Evolutionary conservation across 1,284 basidiomycete genomes (phyloP).

Genomic region (Lentinula novae-zelandiae): DNA sequence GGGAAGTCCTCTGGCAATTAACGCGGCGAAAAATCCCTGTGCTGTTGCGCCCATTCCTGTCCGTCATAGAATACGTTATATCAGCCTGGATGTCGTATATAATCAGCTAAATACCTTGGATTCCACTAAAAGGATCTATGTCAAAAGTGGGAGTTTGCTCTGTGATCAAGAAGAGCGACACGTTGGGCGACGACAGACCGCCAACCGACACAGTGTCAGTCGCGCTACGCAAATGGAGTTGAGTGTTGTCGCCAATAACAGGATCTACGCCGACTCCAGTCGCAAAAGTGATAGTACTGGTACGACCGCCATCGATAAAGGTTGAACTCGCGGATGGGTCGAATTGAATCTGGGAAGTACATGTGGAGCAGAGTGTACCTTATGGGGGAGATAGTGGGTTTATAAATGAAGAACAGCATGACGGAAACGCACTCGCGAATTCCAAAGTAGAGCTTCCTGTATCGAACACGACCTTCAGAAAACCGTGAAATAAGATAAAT

Average conservation of each 20-base stretch:
- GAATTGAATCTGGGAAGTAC: conserved; percentile 43
- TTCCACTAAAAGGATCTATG: conserved; percentile 50
- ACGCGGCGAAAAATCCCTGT: conserved; percentile 44
- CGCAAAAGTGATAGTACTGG: conserved; percentile 40
- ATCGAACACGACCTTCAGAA: conserved; percentile 45
- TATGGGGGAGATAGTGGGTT: conserved; percentile 5
- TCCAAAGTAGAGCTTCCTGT: conserved; percentile 48
- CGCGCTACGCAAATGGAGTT: conserved; percentile 9
- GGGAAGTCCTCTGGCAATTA: conserved; percentile 45
- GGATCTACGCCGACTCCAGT: conserved; percentile 58
- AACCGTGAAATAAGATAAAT: background rate
- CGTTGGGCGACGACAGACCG: conserved; percentile 13
- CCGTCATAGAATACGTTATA: background rate
- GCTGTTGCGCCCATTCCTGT: conserved; percentile 44
- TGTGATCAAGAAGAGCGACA: conserved; percentile 17
- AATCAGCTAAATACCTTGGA: conserved; percentile 33
- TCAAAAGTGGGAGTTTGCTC: conserved; percentile 17
- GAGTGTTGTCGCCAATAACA: conserved; percentile 28
- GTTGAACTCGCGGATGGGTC: conserved; percentile 45
- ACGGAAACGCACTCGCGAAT: conserved; percentile 37
- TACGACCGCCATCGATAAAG: conserved; percentile 39
- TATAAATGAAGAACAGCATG: background rate
- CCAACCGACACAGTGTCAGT: conserved; percentile 17
- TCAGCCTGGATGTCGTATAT: background rate
- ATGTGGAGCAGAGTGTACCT: conserved; percentile 46